Evolutionary conservation across 306 rosid species (phyloP).

Genomic region (Malus orientalis): DNA sequence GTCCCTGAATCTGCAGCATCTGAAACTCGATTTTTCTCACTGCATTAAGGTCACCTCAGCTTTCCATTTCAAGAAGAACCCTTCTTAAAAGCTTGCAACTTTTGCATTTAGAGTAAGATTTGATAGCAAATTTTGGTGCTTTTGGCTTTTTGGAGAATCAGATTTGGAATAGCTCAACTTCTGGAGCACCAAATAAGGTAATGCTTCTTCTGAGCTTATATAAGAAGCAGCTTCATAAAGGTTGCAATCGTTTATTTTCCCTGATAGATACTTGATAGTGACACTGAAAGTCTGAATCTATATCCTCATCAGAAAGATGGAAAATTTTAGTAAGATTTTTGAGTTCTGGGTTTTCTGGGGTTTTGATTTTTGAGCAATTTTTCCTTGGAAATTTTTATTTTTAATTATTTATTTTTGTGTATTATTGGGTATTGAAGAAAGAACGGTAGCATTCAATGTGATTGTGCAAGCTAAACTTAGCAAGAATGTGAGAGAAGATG

Average conservation of each 20-base stretch:
- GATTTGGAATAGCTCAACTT: not conserved
- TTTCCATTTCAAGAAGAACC: not conserved
- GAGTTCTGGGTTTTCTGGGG: not conserved
- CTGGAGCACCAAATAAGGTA: not conserved
- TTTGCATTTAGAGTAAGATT: not conserved
- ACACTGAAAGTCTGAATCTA: not conserved
- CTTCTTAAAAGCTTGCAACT: not conserved
- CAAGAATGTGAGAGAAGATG: slow-evolving; percentile 7
- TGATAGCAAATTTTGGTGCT: not conserved
- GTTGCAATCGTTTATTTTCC: not conserved
- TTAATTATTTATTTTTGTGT: not conserved
- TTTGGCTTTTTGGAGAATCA: not conserved
- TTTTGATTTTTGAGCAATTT: not conserved
- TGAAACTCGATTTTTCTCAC: not conserved
- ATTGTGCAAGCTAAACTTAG: not conserved
- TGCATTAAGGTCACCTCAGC: not conserved
- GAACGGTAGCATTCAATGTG: not conserved
- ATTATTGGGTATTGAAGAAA: not conserved
- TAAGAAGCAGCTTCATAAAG: not conserved
- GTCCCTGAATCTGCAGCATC: not conserved
- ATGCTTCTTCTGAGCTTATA: not conserved
- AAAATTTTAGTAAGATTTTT: not conserved
- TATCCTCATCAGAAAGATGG: not conserved
- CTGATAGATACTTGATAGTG: not conserved
- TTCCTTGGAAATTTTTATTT: not conserved